Base-by-base conservation (phyloP, 345 rosid genomes). In the Eucalyptus cladocalyx region DNA sequence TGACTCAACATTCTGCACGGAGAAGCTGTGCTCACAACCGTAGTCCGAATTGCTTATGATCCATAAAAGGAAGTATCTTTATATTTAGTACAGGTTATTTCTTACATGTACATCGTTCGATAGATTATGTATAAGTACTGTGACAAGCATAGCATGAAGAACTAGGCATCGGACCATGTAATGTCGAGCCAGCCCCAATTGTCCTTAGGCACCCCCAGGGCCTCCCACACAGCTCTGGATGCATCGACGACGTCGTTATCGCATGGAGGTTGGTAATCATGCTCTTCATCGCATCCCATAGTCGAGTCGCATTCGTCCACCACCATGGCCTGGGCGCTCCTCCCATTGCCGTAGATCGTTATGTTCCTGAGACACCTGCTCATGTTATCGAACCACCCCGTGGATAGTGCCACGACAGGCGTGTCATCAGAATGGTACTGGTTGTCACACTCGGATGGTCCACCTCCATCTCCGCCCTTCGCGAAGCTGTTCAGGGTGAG, bases 331-430 rank as follows among this genome's bases (percentile, higher is more conserved):
- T 5, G 56, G 86, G 67, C 37, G 37, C 88, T 86, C 37, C 48
- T 89, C 86, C 88, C 88, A 9, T 89, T 86, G 34, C 91, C 91
- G 23, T 88, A 7, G n/a, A 93, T 92, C 32, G 88, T 91, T 30
- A 91, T 90, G 60, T 87, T 72, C 5, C 80, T 83, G 24, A 65
- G 69, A 81, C 94, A 93, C 17, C 92, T 40, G 14, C 86, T 90
- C 28, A n/a, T 43, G 21, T 65, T 43, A 42, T 87, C 15, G 1
- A 32, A 90, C 94, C 94, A 93, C 37, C 94, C 94, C 0, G 92
- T 91, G 8, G 94, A 93, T 13, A 93, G 47, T 34, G 93, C 93
- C 17, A 88, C 94, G 5, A 91, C 72, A 11, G 87, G 92, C 0
- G 48, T 80, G 16, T 76, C 51, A 86, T 92, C 87, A 0, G 87